A percentile compares a stretch with the other conserved stretches of the same genome.
Conservation (phyloP, 306 rosid genomes). For the Cyamopsis tetragonoloba region DNA sequence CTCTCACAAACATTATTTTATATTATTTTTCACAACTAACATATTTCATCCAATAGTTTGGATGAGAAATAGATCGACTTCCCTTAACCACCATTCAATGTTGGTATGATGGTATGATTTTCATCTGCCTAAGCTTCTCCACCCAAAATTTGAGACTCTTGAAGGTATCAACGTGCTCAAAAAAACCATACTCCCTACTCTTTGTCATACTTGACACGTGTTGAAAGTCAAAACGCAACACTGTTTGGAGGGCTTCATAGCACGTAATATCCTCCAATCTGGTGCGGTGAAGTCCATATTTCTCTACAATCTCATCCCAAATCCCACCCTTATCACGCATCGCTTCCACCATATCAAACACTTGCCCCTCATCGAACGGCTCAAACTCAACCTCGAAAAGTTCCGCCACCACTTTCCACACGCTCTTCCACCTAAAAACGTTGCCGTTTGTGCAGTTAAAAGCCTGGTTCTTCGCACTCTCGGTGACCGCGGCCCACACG, state of each 20-base stretch:
- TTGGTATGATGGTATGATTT: constrained; percentile 33
- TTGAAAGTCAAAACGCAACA: constrained; percentile 29
- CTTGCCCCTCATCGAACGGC: background rate
- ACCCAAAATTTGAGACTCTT: constrained; percentile 33
- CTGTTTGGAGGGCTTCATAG: background rate
- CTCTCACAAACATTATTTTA: no score
- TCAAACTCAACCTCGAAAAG: constrained; percentile 28
- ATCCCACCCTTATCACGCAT: constrained; percentile 37
- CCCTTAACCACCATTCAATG: no score
- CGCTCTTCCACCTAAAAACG: constrained; percentile 34
- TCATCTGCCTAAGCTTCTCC: constrained; percentile 24
- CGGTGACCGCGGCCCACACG: constrained; percentile 40
- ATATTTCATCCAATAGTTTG: no score
- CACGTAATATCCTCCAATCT: constrained; percentile 36
- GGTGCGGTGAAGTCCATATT: constrained; percentile 30
- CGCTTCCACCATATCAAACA: constrained; percentile 30
- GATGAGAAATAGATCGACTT: no score
- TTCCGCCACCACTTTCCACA: constrained; percentile 26
- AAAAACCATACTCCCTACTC: constrained; percentile 40
- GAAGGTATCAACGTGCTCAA: constrained; percentile 19
- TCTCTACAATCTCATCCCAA: constrained; percentile 42
- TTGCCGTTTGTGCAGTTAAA: constrained; percentile 43
- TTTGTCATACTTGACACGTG: constrained; percentile 49
- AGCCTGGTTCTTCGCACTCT: constrained; percentile 24
- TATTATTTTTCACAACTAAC: no score